phyloP scores from a whole-genome alignment of 1,284 basidiomycete species.

The Garcileccinum viscosum region DNA sequence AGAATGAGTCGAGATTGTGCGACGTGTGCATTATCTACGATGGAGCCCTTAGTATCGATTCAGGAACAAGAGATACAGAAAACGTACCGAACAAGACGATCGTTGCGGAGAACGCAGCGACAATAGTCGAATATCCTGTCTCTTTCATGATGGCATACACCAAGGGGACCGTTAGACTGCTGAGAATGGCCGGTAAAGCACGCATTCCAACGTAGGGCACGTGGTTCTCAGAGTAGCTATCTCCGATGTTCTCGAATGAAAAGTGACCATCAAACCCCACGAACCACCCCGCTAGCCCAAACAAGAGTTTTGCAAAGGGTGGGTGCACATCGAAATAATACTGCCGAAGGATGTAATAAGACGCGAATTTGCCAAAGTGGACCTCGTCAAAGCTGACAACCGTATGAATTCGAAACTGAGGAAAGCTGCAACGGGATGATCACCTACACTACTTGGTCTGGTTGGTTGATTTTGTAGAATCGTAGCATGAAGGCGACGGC shows the following conservation, averaged over 20 bases:
- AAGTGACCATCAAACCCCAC: constrained; percentile 96
- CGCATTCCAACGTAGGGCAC: constrained; percentile 97
- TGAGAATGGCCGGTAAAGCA: constrained; percentile 88
- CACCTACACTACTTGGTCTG: constrained; percentile 91
- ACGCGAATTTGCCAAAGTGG: constrained; percentile 95
- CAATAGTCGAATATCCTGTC: constrained; percentile 90
- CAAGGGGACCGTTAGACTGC: constrained; percentile 87
- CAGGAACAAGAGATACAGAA: background rate
- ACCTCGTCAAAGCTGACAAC: constrained; percentile 89
- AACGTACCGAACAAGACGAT: constrained; percentile 86
- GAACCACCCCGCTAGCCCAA: constrained; percentile 93
- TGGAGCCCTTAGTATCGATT: constrained; percentile 9
- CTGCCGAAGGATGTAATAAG: constrained; percentile 87
- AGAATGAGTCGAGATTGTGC: constrained; percentile 96
- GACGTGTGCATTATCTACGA: constrained; percentile 93
- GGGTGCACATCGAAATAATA: constrained; percentile 99
- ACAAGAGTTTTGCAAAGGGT: constrained; percentile 91
- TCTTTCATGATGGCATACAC: constrained; percentile 98
- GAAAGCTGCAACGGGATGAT: background rate
- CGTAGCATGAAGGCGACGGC: constrained; percentile 79
- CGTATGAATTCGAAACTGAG: constrained; percentile 6
- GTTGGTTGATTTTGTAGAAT: constrained; percentile 93
- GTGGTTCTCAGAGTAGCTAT: constrained; percentile 84
- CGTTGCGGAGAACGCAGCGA: constrained; percentile 86
- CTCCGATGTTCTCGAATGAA: constrained; percentile 94